Conservation (phyloP, 139 green algal genomes). For the Volvox reticuliferus region DNA sequence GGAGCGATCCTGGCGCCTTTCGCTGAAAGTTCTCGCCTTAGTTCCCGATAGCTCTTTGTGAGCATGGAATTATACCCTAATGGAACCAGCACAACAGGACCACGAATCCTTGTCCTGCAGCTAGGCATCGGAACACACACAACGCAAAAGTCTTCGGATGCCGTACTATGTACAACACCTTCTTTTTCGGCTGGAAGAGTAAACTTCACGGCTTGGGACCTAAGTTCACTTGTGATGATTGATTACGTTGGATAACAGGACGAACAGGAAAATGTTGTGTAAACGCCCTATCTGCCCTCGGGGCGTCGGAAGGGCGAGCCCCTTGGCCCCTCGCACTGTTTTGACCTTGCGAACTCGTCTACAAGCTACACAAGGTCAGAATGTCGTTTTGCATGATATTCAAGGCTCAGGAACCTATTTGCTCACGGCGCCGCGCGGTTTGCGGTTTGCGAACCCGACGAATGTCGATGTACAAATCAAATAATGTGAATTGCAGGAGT, state of each 20-base stretch:
- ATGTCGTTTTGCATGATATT: background rate
- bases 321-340: background rate
- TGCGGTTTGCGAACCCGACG: too few relatives aligned
- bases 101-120: too few relatives aligned
- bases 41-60: background rate
- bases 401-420: background rate
- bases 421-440: background rate
- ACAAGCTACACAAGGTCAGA: constrained; percentile 13
- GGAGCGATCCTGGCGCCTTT: constrained; percentile 11
- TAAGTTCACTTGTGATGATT: too few relatives aligned
- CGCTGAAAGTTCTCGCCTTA: background rate
- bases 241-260: background rate
- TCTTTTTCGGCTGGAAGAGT: too few relatives aligned
- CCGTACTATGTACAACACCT: too few relatives aligned
- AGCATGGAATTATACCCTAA: too few relatives aligned
- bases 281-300: background rate
- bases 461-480: background rate
- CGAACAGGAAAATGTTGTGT: background rate
- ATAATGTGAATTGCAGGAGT: background rate
- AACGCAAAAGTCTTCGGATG: too few relatives aligned
- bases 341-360: background rate
- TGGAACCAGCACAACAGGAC: too few relatives aligned
- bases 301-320: constrained; percentile 9
- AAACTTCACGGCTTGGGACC: too few relatives aligned
- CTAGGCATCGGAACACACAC: too few relatives aligned